A percentile compares a stretch with the other conserved stretches of the same genome.
phyloP scores from a whole-genome alignment of 2,329 filamentous ascomycete genomes.

The Westerdykella ornata region DNA sequence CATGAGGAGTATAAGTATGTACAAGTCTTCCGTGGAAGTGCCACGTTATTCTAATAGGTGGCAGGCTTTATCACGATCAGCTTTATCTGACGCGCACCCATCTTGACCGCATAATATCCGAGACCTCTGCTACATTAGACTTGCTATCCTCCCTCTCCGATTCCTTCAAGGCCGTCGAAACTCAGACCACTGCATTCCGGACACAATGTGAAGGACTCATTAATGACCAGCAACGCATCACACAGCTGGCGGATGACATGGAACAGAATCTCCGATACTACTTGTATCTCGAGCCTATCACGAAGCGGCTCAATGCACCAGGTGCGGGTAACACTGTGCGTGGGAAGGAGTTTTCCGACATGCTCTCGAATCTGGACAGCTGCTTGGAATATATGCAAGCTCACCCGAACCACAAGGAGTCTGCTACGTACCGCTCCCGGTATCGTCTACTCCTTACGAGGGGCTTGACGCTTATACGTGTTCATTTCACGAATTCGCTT shows the following conservation, averaged over 20 bases:
- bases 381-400: slow-evolving; percentile 89
- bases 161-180: slow-evolving; percentile 81
- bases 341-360: slow-evolving; percentile 76
- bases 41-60: slow-evolving; percentile 1
- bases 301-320: slow-evolving; percentile 82
- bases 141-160: slow-evolving; percentile 72
- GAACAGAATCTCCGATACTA: slow-evolving; percentile 92
- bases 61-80: slow-evolving; percentile 71
- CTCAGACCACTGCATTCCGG: slow-evolving; percentile 88
- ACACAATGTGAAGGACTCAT: slow-evolving; percentile 85
- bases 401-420: slow-evolving; percentile 79
- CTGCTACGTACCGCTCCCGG: slow-evolving; percentile 77
- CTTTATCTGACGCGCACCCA: slow-evolving; percentile 74
- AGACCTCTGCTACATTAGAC: slow-evolving; percentile 68
- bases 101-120: slow-evolving; percentile 68
- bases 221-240: slow-evolving; percentile 70
- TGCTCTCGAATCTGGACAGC: slow-evolving; percentile 78
- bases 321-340: slow-evolving; percentile 81
- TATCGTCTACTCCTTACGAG: slow-evolving; percentile 75
- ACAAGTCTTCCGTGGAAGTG: neutral
- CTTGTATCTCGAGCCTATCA: slow-evolving; percentile 84
- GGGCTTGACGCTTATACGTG: slow-evolving; percentile 59
- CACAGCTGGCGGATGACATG: slow-evolving; percentile 73
- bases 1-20: slow-evolving; percentile 77
- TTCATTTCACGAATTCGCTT: slow-evolving; percentile 58